These are phyloP conservation scores for Arthrobotrys megalospora DNA, from an alignment of 2,329 filamentous ascomycete species.

Conservation along the genomic window DNA sequence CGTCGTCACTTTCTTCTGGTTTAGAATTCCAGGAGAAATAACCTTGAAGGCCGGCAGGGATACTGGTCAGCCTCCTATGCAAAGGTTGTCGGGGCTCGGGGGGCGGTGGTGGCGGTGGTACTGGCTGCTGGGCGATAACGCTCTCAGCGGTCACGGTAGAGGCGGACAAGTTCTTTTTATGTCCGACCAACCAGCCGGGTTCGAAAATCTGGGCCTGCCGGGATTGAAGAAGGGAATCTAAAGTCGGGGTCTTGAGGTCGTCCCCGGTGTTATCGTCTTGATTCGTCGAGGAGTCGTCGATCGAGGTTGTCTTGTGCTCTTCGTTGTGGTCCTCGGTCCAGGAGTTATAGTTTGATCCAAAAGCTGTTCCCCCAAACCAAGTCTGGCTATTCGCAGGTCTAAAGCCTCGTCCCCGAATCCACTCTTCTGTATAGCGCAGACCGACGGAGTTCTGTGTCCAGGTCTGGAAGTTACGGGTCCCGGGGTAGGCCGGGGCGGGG, in stretches of 20 bases:
- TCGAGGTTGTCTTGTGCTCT: slow-evolving; percentile 45
- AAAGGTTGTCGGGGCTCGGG: slow-evolving; percentile 30
- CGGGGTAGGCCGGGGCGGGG: slow-evolving; percentile 34
- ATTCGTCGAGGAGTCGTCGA: slow-evolving; percentile 40
- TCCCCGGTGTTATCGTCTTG: slow-evolving; percentile 42
- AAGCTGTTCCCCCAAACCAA: slow-evolving; percentile 58
- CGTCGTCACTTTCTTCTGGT: slow-evolving; percentile 44
- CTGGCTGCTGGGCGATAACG: slow-evolving; percentile 33
- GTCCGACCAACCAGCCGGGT: slow-evolving; percentile 52
- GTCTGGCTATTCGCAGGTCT: slow-evolving; percentile 56
- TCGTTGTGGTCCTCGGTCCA: slow-evolving; percentile 32
- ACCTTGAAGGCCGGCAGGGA: slow-evolving; percentile 53
- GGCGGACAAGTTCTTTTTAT: slow-evolving; percentile 54
- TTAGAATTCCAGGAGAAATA: slow-evolving; percentile 57
- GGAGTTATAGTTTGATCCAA: slow-evolving; percentile 43
- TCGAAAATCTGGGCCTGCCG: slow-evolving; percentile 51
- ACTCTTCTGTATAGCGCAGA: slow-evolving; percentile 59
- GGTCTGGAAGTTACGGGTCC: slow-evolving; percentile 42
- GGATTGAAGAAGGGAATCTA: slow-evolving; percentile 47
- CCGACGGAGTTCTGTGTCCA: slow-evolving; percentile 54
- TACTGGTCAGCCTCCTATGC: slow-evolving; percentile 49
- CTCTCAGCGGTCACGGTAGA: slow-evolving; percentile 60
- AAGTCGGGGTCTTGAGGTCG: slow-evolving; percentile 55
- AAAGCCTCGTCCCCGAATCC: slow-evolving; percentile 58
- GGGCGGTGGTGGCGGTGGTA: not conserved